Evolutionary conservation across 1,284 basidiomycete species (phyloP).

Genomic region (Ceratobasidium sp.): DNA sequence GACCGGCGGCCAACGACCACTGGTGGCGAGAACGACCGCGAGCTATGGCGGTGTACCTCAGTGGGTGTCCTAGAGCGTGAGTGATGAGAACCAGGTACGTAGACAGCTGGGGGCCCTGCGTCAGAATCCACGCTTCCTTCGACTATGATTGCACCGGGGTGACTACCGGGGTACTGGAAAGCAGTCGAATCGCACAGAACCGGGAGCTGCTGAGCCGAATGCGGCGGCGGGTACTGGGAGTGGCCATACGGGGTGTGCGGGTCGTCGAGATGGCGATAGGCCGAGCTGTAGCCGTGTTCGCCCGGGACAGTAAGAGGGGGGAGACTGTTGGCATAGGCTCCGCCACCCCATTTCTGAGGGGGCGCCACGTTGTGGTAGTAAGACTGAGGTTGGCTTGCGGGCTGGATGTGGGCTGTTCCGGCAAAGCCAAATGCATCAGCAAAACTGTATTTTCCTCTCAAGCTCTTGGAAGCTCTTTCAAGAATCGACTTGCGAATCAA

Average conservation of each 20-base stretch:
- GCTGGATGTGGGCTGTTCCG: conserved; percentile 57
- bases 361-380: conserved; percentile 40
- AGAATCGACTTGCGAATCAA: too few species aligned
- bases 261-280: conserved; percentile 38
- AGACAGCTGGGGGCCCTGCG: neutral
- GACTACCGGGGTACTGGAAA: conserved; percentile 26
- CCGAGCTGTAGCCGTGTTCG: conserved; percentile 26
- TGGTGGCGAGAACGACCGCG: conserved; percentile 25
- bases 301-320: conserved; percentile 78
- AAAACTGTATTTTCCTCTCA: too few species aligned
- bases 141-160: conserved; percentile 7
- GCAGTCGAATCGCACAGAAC: conserved; percentile 35
- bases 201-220: conserved; percentile 25
- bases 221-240: conserved; percentile 6
- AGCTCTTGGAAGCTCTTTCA: too few species aligned
- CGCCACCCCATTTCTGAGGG: conserved; percentile 16
- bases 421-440: conserved; percentile 62
- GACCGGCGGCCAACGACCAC: conserved; percentile 1
- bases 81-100: neutral
- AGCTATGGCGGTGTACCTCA: neutral
- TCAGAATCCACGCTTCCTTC: conserved; percentile 14
- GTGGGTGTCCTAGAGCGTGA: conserved; percentile 6
- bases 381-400: conserved; percentile 26
- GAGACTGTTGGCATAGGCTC: conserved; percentile 68
- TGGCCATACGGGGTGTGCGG: conserved; percentile 35